Evolutionary conservation across 768 basidiomycete species (phyloP), one percentile per base, ranked within the genome.

Genomic region (Chiua virens): DNA sequence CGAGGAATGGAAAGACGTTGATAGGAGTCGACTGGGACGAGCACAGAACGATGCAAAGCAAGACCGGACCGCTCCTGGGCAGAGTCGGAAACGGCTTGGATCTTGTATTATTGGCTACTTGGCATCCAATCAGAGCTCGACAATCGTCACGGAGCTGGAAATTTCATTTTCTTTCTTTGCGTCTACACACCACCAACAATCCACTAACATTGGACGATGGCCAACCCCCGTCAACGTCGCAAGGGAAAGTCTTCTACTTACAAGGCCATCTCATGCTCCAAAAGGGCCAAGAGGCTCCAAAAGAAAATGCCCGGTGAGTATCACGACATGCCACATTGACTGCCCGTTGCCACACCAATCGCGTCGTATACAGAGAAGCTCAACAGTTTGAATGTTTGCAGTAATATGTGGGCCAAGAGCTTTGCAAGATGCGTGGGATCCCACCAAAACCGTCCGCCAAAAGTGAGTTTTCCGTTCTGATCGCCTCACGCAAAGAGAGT

Each of bases 191-290:
- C 34, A 34, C 11, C 27, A 23, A 20, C 28, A 15, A 8, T 18
- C 30, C 15, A 41, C 21, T n/a, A 41, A 28, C 15, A 28, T 20
- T 14, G 3, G 18, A 35, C 37, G 20, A 97, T 98, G 95, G 92
- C 86, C 49, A 98, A 97, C 69, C 95, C 95, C 58, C 84, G 95
- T 49, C 96, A 98, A 71, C 81, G 94, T 54, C 81, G 85, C 60
- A 98, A 98, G 74, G 69, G 80, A 20, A 83, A 87, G 38, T 94
- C 93, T 22, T 82, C 84, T 17, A 75, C 82, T n/a, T 79, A 92
- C 68, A 84, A 75, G 57, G 72, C 86, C 20, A 79, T 91, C 45
- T 84, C 84, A 32, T 89, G 89, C 54, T 86, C 90, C 13, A 79
- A 75, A 42, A 79, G 85, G 62, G 85, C 89, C 45, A 85, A 91